Conservation (phyloP, 257 asterid genomes). For the Orobanche coerulescens region DNA sequence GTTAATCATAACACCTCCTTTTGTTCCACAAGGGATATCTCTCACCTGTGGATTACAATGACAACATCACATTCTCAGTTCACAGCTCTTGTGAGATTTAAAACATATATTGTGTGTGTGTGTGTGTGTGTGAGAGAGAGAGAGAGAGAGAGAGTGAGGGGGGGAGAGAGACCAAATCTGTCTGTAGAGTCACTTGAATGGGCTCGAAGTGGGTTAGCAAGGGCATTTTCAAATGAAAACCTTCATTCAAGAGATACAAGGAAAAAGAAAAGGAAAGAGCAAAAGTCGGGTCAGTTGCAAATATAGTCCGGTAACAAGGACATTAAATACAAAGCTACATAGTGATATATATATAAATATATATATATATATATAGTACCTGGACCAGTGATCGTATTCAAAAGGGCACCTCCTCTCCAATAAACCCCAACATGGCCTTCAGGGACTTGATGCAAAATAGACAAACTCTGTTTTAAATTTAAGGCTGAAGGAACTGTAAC, state of each 20-base stretch:
- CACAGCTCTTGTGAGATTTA: not conserved
- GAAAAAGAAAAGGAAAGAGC: conserved; percentile 10
- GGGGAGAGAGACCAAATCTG: conserved; percentile 65
- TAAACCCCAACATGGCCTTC: conserved; percentile 99
- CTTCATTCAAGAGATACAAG: conserved; percentile 36
- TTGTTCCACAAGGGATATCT: conserved; percentile 97
- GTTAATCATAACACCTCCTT: conserved; percentile 94
- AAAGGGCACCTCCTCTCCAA: conserved; percentile 99
- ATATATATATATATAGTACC: conserved; percentile 32
- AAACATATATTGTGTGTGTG: not conserved
- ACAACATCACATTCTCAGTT: not conserved
- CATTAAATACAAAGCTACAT: conserved; percentile 2
- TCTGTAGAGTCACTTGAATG: conserved; percentile 96
- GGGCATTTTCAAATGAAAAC: conserved; percentile 88
- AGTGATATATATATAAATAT: not conserved
- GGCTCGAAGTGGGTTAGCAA: conserved; percentile 87
- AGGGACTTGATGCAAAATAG: conserved; percentile 91
- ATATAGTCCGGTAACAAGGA: not conserved
- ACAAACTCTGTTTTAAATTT: conserved; percentile 35
- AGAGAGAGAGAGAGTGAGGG: not conserved
- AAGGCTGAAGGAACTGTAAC: conserved; percentile 46
- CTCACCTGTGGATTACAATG: conserved; percentile 60
- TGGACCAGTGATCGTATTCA: conserved; percentile 65
- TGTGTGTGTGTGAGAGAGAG: not conserved
- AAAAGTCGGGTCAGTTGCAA: conserved; percentile 13